Evolutionary conservation across 768 basidiomycete genomes (phyloP).

Genomic region (Postia placenta): DNA sequence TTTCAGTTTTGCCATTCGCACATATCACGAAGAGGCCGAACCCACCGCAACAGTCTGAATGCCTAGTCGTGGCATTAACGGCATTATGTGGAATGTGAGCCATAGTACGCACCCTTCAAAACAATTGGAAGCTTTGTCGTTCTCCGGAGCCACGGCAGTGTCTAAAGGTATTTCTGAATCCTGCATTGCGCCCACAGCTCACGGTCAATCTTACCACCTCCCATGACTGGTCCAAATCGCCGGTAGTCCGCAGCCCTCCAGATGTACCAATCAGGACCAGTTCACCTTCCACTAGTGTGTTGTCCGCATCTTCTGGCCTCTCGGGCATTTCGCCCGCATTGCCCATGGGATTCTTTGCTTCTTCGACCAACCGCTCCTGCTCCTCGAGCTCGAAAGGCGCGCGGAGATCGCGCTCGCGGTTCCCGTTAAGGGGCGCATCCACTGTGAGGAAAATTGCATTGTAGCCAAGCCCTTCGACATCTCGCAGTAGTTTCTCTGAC

Average conservation of each 20-base stretch:
- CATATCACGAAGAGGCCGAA: no score
- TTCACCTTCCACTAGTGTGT: conserved; percentile 28
- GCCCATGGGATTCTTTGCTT: conserved; percentile 15
- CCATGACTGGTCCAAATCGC: conserved; percentile 77
- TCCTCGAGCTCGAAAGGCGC: conserved; percentile 54
- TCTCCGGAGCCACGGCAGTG: conserved; percentile 69
- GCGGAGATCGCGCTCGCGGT: conserved; percentile 69
- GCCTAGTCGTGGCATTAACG: conserved; percentile 29
- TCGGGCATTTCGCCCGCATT: conserved; percentile 22
- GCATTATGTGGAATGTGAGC: background rate
- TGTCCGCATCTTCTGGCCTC: conserved; percentile 21
- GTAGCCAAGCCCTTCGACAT: conserved; percentile 70
- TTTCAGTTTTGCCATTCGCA: conserved; percentile 5
- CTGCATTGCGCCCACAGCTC: no score
- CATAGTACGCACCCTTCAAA: conserved; percentile 44
- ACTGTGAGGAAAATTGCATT: conserved; percentile 90
- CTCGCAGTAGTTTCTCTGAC: conserved; percentile 63
- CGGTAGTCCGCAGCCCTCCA: conserved; percentile 56
- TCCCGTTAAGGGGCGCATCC: conserved; percentile 76
- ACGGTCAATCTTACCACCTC: conserved; percentile 31
- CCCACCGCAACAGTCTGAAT: conserved; percentile 64
- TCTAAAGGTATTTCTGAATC: conserved; percentile 27
- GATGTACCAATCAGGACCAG: conserved; percentile 53
- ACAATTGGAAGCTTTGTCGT: conserved; percentile 66
- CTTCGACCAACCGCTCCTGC: conserved; percentile 17